Base-by-base conservation (phyloP, 1,284 basidiomycete genomes). In the Phellopilus nigrolimitatus region DNA sequence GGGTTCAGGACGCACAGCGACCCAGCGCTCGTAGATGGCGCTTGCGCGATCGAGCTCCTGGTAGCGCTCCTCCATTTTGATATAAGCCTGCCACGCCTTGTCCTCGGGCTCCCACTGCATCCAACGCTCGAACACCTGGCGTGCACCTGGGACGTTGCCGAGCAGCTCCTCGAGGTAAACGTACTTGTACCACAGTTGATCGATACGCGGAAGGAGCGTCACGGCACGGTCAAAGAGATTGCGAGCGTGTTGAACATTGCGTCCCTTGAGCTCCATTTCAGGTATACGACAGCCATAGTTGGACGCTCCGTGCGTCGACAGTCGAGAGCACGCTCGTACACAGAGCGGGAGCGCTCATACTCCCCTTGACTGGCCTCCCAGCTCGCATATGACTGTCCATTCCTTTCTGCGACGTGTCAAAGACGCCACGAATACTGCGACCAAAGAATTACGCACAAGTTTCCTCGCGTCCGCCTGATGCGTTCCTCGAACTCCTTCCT, bases 101-200 rank as follows among this genome's bases (percentile, higher is more conserved):
- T 99, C 97, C 63, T 98, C 93, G 0, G 97, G 97, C 66, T 99
- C 94, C 97, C 97, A 99, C 58, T 88, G 80, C 93, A 99, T 97
- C 95, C 95, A 99, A 42, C 95, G 80, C 69, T 99, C 97, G 62
- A 99, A 99, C 52, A 99, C 91, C 66, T 98, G 95, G 8, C 95
- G 84, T 1, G 95, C 94, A 25, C 95, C 95, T 1, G 91, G 80
- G 31, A 99, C 84, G 64, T 99, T 99, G 62, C 95, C 90, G 10
- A 99, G 79, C 2, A 99, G 79, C 68, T 99, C 95, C 66, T 99
- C 95, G 49, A 99, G 81, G 70, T 97, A 97, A 49, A 99, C 95
- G 58, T 97, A 99, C 70, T 97, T 97, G 79, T 97, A 97, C 95
- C 95, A 97, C 3, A 95, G 74, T 63, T 92, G 84, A 63, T 99